Base-by-base conservation (phyloP, 192 early-diverging fungal species). In the Spizellomyces sp. region DNA sequence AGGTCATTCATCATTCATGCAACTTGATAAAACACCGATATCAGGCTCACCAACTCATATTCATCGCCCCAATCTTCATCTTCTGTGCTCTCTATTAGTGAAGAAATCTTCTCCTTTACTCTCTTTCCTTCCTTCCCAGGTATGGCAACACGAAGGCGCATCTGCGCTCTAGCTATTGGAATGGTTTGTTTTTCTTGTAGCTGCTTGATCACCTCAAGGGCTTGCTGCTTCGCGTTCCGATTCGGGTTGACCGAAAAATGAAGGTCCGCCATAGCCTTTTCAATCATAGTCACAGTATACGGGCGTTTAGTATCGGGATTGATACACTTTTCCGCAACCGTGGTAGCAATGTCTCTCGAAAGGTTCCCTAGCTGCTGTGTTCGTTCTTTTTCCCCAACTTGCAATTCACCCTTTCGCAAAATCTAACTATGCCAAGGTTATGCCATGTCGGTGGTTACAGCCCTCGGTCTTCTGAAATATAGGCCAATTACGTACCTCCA, bases 361-460 rank as follows among this genome's bases (percentile, higher is more conserved):
- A 92, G 89, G 57, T 89, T 87, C 58, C 92, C 92, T 48, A 94
- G 87, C 77, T 92, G 67, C 15, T 93, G 88, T 27, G 83, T 81
- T n/a, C 98, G 88, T 80, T 99, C 98, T 79, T 95, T 96, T 58
- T 99, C 95, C 4, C 91, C 91, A 9, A 99, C 94, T 80, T 99
- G 98, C 62, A 96, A 77, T 83, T 98, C 96, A 27, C 98, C 98
- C 80, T 98, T 98, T 66, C 88, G 82, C 63, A 99, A 81, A 56
- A 99, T 96, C 91, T 92, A 61, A 19, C 15, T 5, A 19, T 36
- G 27, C 27, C 27, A 36, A 36, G 27, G 27, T 36, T 36, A 3
- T 36, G 0, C 3, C 27, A 36, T 36, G 27, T 36, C 27, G 27
- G 27, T 36, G 27, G 27, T 36, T 36, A 36, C 27, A 36, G 27